Conservation (phyloP, 257 asterid genomes). For the Nicotiana tomentosiformis region DNA sequence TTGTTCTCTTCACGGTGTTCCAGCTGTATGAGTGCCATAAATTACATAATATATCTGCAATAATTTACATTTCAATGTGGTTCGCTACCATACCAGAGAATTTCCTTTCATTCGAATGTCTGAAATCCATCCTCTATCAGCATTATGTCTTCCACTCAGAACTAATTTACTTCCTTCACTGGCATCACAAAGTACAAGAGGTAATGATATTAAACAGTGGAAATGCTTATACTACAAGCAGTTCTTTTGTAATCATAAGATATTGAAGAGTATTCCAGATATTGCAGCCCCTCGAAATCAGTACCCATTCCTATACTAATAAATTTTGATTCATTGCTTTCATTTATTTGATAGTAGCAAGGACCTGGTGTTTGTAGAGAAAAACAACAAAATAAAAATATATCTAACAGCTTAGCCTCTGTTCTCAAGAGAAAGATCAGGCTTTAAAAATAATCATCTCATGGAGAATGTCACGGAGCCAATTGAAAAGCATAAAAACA, state of each 20-base stretch:
- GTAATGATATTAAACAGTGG: conserved; percentile 1
- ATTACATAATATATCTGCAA: not conserved
- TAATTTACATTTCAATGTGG: not conserved
- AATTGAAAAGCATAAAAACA: not conserved
- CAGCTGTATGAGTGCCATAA: not conserved
- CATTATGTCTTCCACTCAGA: conserved; percentile 91
- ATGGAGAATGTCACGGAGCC: not conserved
- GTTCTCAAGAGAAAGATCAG: not conserved
- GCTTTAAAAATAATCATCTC: not conserved
- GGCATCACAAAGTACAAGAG: conserved; percentile 24
- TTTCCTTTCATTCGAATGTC: conserved; percentile 53
- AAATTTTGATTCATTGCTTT: not conserved
- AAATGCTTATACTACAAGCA: not conserved
- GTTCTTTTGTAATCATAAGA: not conserved
- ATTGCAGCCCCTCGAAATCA: not conserved
- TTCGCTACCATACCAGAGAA: conserved; percentile 45
- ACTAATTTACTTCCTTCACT: conserved; percentile 69
- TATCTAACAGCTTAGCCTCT: not conserved
- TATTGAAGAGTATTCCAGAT: not conserved
- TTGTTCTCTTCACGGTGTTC: not conserved
- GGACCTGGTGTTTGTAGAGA: not conserved
- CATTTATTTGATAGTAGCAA: not conserved
- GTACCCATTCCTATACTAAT: not conserved
- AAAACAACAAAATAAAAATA: not conserved
- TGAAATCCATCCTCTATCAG: conserved; percentile 77